Evolutionary conservation across 345 rosid genomes (phyloP), one percentile per base, ranked within the genome.

Genomic region (Dovyalis caffra): DNA sequence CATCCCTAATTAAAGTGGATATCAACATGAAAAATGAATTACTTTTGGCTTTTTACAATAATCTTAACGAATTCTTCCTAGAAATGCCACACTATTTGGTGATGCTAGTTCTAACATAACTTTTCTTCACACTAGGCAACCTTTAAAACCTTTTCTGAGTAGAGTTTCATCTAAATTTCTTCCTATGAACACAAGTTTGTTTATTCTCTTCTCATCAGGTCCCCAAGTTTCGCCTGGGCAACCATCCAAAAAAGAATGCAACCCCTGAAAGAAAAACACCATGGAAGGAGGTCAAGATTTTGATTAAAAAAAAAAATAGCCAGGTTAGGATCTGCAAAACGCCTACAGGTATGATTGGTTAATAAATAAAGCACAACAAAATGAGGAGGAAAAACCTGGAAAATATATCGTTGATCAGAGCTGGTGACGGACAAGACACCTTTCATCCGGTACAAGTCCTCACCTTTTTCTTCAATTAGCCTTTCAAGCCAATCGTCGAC

Each of bases 401-500:
- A 86, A n/a, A 91, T 80, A 18, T 88, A 89, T 6, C 87, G 86
- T 74, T 85, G 84, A 63, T 89, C 88, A 1, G 82, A 83, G 64
- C 77, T 77, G 31, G 79, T 79, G 63, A 89, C 79, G 2, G 86
- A 84, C 71, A 91, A 64, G 21, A 89, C 81, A 11, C 96, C 91
- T 79, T 91, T 91, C 96, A 91, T 85, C 76, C 91, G 79, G 81
- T 89, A 91, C 75, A 91, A 79, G 82, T 91, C 91, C 33, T 89
- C 91, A 49, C 88, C 93, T 78, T 86, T 89, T 68, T 91, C 93
- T 75, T 91, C 91, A 16, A 85, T 77, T 74, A 88, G 66, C 81
- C 95, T 86, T 80, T 89, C 88, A 28, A 91, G 83, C 93, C 95
- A 91, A 82, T 91, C 95, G 66, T 89, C 91, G 47, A 91, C 86